Evolutionary conservation across 768 basidiomycete genomes (phyloP).

Genomic region (Suillus subaureus): DNA sequence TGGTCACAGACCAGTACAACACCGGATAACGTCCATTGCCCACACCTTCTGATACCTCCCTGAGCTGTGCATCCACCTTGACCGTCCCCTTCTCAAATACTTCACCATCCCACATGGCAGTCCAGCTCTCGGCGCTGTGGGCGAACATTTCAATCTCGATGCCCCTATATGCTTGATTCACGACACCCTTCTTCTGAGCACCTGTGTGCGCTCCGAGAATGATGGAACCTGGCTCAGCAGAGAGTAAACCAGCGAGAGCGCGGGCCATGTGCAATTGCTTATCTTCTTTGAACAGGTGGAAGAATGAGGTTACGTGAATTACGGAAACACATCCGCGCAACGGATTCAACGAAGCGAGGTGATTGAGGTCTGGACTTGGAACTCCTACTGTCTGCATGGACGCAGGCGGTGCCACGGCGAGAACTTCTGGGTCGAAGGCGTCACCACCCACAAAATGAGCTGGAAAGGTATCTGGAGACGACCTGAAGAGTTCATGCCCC

Average conservation of each 20-base stretch:
- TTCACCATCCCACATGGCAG: conserved; percentile 39
- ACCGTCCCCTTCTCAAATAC: conserved; percentile 39
- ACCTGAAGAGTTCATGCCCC: conserved; percentile 60
- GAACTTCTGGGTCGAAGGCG: conserved; percentile 45
- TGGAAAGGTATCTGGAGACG: conserved; percentile 51
- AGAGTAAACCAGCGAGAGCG: conserved; percentile 43
- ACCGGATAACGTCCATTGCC: not conserved
- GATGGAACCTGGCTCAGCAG: conserved; percentile 44
- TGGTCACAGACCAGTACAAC: not conserved
- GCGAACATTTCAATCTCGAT: conserved; percentile 22
- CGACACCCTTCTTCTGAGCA: not conserved
- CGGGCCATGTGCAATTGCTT: conserved; percentile 44
- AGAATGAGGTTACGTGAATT: conserved; percentile 50
- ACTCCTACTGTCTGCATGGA: conserved; percentile 22
- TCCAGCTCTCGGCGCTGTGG: conserved; percentile 39
- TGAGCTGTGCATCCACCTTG: conserved; percentile 18
- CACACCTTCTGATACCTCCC: not conserved
- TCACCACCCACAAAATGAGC: conserved; percentile 56
- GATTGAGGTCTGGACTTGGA: conserved; percentile 26
- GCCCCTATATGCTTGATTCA: not conserved
- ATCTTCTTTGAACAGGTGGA: conserved; percentile 47
- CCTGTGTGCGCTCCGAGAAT: conserved; percentile 47
- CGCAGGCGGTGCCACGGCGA: conserved; percentile 34
- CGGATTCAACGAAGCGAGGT: conserved; percentile 43
- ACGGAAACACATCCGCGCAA: conserved; percentile 47